phyloP scores from a whole-genome alignment of 345 rosid species.

The Sonneratia caseolaris region DNA sequence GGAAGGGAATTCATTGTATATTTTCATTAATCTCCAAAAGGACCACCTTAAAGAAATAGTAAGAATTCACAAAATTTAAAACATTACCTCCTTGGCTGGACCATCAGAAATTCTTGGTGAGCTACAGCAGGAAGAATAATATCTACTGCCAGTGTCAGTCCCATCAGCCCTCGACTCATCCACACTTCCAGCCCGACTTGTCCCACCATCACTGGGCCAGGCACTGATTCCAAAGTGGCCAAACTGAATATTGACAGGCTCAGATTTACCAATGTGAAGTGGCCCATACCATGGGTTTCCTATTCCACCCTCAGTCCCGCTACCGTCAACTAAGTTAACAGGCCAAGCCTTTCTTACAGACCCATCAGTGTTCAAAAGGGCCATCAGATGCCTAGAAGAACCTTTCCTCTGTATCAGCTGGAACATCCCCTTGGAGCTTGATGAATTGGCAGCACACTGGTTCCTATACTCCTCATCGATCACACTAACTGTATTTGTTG shows the following conservation, averaged over 20 bases:
- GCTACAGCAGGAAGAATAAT: conserved; percentile 91
- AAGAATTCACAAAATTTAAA: background rate
- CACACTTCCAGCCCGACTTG: conserved; percentile 84
- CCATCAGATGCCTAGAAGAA: conserved; percentile 95
- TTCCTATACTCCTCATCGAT: conserved; percentile 88
- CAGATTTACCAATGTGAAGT: conserved; percentile 65
- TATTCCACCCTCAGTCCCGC: conserved; percentile 37
- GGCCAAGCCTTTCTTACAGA: conserved; percentile 98
- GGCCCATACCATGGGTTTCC: conserved; percentile 73
- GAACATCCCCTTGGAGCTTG: conserved; percentile 96
- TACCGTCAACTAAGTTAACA: conserved; percentile 44
- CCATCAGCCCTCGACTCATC: conserved; percentile 72
- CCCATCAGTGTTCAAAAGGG: conserved; percentile 89
- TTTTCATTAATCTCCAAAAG: background rate
- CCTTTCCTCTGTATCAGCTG: conserved; percentile 92
- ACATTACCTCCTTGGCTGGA: conserved; percentile 70
- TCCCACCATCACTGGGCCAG: conserved; percentile 93
- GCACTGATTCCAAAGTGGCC: conserved; percentile 97
- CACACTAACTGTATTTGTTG: conserved; percentile 64
- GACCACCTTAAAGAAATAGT: background rate
- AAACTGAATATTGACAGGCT: conserved; percentile 90
- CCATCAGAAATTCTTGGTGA: conserved; percentile 88
- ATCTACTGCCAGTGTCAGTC: conserved; percentile 71
- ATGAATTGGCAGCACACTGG: conserved; percentile 84
- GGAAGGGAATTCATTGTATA: conserved; percentile 1